Evolutionary conservation across 768 basidiomycete species (phyloP).

Genomic region (Pleurotus salmoneostramineus): DNA sequence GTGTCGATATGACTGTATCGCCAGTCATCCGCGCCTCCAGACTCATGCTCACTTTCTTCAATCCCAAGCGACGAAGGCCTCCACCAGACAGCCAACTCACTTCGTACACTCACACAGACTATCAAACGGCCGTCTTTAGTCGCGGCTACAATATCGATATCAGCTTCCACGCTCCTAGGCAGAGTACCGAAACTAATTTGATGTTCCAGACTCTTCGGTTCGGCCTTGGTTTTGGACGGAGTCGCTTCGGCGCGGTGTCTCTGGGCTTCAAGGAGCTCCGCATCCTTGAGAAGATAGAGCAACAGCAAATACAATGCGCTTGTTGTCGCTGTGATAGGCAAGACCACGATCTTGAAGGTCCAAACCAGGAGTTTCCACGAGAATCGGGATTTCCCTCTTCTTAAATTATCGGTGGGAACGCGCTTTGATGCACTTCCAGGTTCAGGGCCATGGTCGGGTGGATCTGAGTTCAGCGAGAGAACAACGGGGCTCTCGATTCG

Average conservation of each 20-base stretch:
- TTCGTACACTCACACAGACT: slow-evolving; percentile 72
- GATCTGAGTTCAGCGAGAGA: slow-evolving; percentile 56
- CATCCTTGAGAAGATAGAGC: slow-evolving; percentile 85
- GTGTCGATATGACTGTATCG: slow-evolving; percentile 46
- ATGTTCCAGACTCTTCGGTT: slow-evolving; percentile 31
- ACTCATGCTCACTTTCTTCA: background rate
- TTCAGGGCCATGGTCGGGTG: slow-evolving; percentile 15
- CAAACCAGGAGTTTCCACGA: slow-evolving; percentile 62
- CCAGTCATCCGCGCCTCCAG: slow-evolving; percentile 31
- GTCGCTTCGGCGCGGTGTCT: slow-evolving; percentile 53
- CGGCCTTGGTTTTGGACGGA: slow-evolving; percentile 22
- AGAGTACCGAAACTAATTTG: slow-evolving; percentile 61
- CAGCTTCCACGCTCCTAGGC: slow-evolving; percentile 77
- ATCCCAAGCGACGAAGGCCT: background rate
- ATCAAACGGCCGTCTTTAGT: slow-evolving; percentile 65
- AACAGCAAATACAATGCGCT: slow-evolving; percentile 70
- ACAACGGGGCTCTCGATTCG: slow-evolving; percentile 79
- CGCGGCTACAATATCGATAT: slow-evolving; percentile 76
- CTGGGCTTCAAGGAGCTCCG: slow-evolving; percentile 87
- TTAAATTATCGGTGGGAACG: background rate
- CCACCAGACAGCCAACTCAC: slow-evolving; percentile 70
- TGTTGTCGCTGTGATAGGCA: slow-evolving; percentile 82
- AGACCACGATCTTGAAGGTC: slow-evolving; percentile 75
- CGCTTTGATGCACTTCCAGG: background rate
- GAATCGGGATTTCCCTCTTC: slow-evolving; percentile 25